These are phyloP conservation scores for Penicillium crystallinum DNA, from an alignment of 495 filamentous ascomycete genomes.

Conservation along the genomic window DNA sequence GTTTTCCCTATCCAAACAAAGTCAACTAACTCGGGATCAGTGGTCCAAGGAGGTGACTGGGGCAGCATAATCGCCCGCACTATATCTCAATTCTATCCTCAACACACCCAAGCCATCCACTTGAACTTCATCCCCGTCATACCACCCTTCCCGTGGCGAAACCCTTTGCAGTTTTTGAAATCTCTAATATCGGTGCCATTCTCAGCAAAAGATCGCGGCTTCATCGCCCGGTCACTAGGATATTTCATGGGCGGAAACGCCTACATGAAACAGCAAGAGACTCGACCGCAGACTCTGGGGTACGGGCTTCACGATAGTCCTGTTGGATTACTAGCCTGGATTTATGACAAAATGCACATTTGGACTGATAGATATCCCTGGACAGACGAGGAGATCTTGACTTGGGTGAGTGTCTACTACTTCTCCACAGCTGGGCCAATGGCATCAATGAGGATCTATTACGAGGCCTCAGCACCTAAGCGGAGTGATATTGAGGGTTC, in stretches of 20 bases:
- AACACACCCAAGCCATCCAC: conserved; percentile 39
- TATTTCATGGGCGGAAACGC: conserved; percentile 37
- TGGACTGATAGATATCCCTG: conserved; percentile 49
- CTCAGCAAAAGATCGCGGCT: conserved; percentile 28
- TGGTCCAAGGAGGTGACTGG: conserved; percentile 50
- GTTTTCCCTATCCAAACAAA: not conserved
- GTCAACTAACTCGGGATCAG: conserved; percentile 15
- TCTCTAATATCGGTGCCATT: conserved; percentile 34
- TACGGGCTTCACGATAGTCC: conserved; percentile 49
- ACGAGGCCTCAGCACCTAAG: conserved; percentile 33
- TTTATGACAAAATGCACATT: conserved; percentile 49
- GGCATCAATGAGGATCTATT: conserved; percentile 47
- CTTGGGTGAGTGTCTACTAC: conserved; percentile 50
- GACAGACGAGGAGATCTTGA: conserved; percentile 52
- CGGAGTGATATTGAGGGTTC: conserved; percentile 7
- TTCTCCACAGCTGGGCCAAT: conserved; percentile 48
- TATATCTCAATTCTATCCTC: conserved; percentile 37
- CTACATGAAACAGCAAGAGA: conserved; percentile 43
- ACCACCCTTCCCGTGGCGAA: conserved; percentile 30
- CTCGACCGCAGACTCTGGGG: conserved; percentile 46
- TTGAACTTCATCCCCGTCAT: conserved; percentile 37
- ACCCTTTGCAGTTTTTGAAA: conserved; percentile 30
- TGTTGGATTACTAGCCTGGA: conserved; percentile 49
- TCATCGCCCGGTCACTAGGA: conserved; percentile 25
- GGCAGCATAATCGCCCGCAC: conserved; percentile 40